Conservation (phyloP, 2,329 filamentous ascomycete species). For the Nannizziopsis arthrosporioides region DNA sequence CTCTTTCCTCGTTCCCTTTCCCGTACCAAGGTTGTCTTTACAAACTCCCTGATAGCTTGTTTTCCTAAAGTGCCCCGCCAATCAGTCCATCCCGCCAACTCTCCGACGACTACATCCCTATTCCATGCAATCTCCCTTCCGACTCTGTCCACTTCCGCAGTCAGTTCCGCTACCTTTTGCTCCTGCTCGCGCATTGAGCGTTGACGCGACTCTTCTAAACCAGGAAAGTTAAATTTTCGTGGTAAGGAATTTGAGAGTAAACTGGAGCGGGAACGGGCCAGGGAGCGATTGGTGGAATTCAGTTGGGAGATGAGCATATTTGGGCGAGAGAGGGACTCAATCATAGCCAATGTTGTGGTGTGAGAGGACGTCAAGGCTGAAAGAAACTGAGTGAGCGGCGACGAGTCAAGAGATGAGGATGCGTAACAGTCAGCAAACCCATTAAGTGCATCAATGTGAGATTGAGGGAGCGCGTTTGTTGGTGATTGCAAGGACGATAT, state of each 20-base stretch:
- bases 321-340: constrained; percentile 67
- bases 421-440: constrained; percentile 56
- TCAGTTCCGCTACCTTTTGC: constrained; percentile 60
- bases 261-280: constrained; percentile 66
- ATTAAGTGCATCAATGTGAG: constrained; percentile 59
- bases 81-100: constrained; percentile 89
- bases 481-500: constrained; percentile 41
- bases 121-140: constrained; percentile 78
- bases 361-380: constrained; percentile 68
- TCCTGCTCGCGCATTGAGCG: constrained; percentile 74
- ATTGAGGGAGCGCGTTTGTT: constrained; percentile 52
- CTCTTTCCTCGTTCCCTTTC: constrained; percentile 70
- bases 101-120: constrained; percentile 81
- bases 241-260: constrained; percentile 49
- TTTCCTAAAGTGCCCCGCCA: constrained; percentile 68
- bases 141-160: constrained; percentile 60
- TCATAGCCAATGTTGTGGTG: constrained; percentile 68
- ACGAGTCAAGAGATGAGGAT: constrained; percentile 53
- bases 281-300: constrained; percentile 57
- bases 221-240: constrained; percentile 38
- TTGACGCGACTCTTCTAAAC: constrained; percentile 72
- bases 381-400: constrained; percentile 62
- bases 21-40: constrained; percentile 62
- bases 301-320: constrained; percentile 67
- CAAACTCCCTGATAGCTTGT: constrained; percentile 63